Evolutionary conservation across 2,329 filamentous ascomycete genomes (phyloP).

Genomic region (Fusarium austroafricanum): DNA sequence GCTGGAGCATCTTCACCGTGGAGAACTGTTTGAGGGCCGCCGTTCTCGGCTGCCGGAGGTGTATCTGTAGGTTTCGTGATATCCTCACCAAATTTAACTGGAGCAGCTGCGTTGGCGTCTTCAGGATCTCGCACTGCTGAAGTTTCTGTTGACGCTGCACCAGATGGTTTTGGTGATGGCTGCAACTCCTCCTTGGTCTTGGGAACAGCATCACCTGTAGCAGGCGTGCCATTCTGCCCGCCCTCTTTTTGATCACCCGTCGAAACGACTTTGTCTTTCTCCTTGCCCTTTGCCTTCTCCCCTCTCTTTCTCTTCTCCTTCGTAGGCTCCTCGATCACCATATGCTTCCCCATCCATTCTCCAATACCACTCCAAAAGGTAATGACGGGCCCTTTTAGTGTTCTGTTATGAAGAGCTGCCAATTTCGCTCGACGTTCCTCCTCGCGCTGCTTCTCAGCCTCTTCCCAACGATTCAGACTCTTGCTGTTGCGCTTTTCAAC

Average conservation of each 20-base stretch:
- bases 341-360: constrained; percentile 78
- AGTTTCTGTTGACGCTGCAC: neutral
- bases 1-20: constrained; percentile 25
- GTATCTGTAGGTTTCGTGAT: constrained; percentile 6
- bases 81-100: constrained; percentile 15
- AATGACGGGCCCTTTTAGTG: constrained; percentile 87
- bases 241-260: constrained; percentile 24
- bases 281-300: constrained; percentile 49
- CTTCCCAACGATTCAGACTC: constrained; percentile 93
- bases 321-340: constrained; percentile 72
- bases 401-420: constrained; percentile 87
- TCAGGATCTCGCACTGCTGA: neutral
- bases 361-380: constrained; percentile 95
- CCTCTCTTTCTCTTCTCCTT: constrained; percentile 65
- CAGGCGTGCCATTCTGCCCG: neutral
- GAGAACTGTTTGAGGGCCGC: neutral
- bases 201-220: neutral
- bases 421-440: constrained; percentile 85
- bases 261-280: constrained; percentile 29
- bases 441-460: constrained; percentile 87
- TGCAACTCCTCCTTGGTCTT: constrained; percentile 20
- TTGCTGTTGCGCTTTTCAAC: constrained; percentile 90
- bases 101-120: neutral
- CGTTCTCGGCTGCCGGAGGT: neutral
- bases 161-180: constrained; percentile 12